Evolutionary conservation across 2,329 filamentous ascomycete species (phyloP), one percentile per base, ranked within the genome.

Genomic region (Drechslera avenae): DNA sequence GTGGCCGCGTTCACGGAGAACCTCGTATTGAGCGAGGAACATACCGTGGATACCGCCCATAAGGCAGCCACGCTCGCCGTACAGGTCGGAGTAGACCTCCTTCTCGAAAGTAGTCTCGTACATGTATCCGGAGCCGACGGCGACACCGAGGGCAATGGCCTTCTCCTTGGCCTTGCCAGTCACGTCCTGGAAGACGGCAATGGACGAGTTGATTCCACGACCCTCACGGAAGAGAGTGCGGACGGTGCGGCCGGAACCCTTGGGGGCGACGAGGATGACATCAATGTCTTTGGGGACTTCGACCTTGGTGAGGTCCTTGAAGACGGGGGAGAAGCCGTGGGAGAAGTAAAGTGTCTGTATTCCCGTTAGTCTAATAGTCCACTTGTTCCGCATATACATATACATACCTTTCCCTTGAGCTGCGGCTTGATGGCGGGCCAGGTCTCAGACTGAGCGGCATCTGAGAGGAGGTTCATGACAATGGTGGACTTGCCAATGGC

Each of bases 21-120:
- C 94, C 86, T 99, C 94, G 86, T 99, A 99, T 84, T 99, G 94
- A 58, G 94, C 94, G 67, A 99, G 91, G 90, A 99, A 99, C 94
- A 99, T 99, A 77, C 94, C 94, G 86, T 99, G 94, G 81, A 99
- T 99, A 79, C 94, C 94, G 71, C 94, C 94, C 94, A 99, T 99
- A 73, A 99, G 84, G 87, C 94, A 99, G 76, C 94, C 94, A 82
- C 94, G 92, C 89, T 99, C 94, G 79, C 94, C 94, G 84, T 99
- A 99, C 67, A 99, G 88, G 81, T 97, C 94, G 59, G 91, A 97
- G 89, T 96, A 96, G 76, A 99, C 94, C 84, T 99, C 94, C 89
- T 99, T 99, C 86, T 99, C 89, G 75, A 99, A 99, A 76, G 94
- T 99, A 75, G 94, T 99, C 89, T 97, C 90, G 87, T 99, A 99